phyloP scores from a whole-genome alignment of 345 rosid species.

The Zanthoxylum bungeanum region DNA sequence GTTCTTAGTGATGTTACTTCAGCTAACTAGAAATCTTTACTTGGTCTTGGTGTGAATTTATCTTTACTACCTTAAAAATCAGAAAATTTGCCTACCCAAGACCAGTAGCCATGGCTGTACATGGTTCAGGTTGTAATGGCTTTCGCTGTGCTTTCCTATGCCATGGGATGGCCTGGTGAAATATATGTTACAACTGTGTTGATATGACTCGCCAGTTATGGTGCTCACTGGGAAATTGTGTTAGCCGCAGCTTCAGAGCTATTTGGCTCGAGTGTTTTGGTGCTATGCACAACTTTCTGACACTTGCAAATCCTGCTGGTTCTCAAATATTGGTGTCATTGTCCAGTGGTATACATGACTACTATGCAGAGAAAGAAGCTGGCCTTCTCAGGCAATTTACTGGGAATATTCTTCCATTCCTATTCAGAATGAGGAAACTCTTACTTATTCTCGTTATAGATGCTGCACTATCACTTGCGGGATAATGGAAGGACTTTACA shows the following conservation, averaged over 20 bases:
- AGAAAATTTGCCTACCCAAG: constrained; percentile 64
- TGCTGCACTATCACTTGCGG: constrained; percentile 64
- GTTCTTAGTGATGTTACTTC: neutral
- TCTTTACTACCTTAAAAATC: constrained; percentile 2
- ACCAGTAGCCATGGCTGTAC: constrained; percentile 57
- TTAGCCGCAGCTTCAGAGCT: constrained; percentile 69
- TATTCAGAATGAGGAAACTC: constrained; percentile 30
- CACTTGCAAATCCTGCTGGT: constrained; percentile 53
- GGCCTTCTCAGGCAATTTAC: constrained; percentile 9
- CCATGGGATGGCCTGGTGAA: constrained; percentile 58
- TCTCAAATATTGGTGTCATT: constrained; percentile 62
- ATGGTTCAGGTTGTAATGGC: constrained; percentile 66
- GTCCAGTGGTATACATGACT: constrained; percentile 73
- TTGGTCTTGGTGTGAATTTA: neutral
- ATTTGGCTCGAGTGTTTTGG: constrained; percentile 72
- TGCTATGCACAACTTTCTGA: constrained; percentile 64
- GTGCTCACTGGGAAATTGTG: constrained; percentile 62
- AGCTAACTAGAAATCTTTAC: neutral
- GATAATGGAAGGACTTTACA: constrained; percentile 58
- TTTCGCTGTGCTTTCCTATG: constrained; percentile 51
- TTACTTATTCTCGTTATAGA: constrained; percentile 50
- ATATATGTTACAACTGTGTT: constrained; percentile 59
- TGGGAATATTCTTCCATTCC: neutral
- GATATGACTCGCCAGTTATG: constrained; percentile 58
- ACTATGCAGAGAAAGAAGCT: constrained; percentile 64